phyloP scores from a whole-genome alignment of 2,329 filamentous ascomycete species.

The Leptographium lundbergii region DNA sequence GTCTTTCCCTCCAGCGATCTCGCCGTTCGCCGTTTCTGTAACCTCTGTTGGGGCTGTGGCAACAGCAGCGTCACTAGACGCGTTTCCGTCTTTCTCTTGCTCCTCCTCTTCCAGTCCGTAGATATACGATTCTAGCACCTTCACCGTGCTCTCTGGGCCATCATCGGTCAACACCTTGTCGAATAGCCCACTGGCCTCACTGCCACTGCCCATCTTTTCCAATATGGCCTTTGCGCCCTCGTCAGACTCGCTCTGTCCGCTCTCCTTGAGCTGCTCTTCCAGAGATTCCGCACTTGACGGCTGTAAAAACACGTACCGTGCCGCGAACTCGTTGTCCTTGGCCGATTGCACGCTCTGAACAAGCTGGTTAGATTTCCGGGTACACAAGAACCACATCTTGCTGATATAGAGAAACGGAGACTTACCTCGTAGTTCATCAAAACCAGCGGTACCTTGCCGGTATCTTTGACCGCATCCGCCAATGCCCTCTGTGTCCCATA shows the following conservation, averaged over 20 bases:
- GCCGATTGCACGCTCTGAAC: constrained; percentile 38
- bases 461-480: constrained; percentile 36
- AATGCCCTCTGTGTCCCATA: constrained; percentile 45
- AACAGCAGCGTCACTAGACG: neutral
- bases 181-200: constrained; percentile 27
- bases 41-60: neutral
- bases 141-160: constrained; percentile 34
- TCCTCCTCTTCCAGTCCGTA: constrained; percentile 19
- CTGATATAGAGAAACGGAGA: constrained; percentile 2
- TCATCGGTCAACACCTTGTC: constrained; percentile 37
- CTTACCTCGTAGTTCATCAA: constrained; percentile 40
- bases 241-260: constrained; percentile 30
- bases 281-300: constrained; percentile 26
- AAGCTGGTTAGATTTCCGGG: neutral
- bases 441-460: constrained; percentile 47
- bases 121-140: constrained; percentile 35
- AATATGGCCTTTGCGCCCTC: constrained; percentile 25
- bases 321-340: constrained; percentile 42
- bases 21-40: neutral
- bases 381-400: constrained; percentile 2
- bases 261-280: constrained; percentile 27
- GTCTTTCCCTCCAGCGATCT: neutral
- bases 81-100: neutral
- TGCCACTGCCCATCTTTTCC: constrained; percentile 26
- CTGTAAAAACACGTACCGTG: constrained; percentile 41